Evolutionary conservation across 1,139 yeast species (phyloP), one percentile per base, ranked within the genome.

Genomic region (Hanseniaspora gamundiae): DNA sequence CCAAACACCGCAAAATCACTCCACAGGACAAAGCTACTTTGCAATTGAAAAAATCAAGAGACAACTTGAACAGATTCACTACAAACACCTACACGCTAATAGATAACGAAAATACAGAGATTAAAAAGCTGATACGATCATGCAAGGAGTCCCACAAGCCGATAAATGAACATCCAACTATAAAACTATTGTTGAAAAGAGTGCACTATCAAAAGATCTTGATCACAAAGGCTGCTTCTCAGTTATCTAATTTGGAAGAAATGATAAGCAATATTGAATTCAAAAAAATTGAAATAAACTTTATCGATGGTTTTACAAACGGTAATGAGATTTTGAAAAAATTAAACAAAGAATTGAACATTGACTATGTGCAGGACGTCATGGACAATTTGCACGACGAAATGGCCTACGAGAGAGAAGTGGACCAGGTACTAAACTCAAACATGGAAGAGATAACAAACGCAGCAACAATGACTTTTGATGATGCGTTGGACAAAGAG

Each of bases 321-420:
- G 97, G 97, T 22, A 86, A 82, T 58, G 67, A 70, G 47, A 85
- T 86, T 8, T 70, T 91, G 51, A 78, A 73, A 52, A 77, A 76
- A 51, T 69, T 91, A 48, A 88, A 91, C 61, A 68, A 68, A 45
- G 95, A 88, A 55, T 74, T 87, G 76, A 78, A 77, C 39, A 60
- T 83, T 14, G 91, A 83, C 38, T 76, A 76, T 55, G 82, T 87
- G n/a, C 96, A 87, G 54, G 72, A 71, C 57, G 69, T 91, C 5
- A 65, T 88, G 73, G 96, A 88, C 58, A 93, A 85, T 46, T 72
- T 84, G 28, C 86, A 81, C 41, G 95, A 86, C 35, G 94, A 91
- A 45, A 69, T 80, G 19, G 69, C 80, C 35, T 81, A 82, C 58
- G 95, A 87, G 52, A 77, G 81, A 47, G 84, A 78, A 52, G 70